Conservation (phyloP, 164 flowering plant genomes). For the Piper betle region DNA sequence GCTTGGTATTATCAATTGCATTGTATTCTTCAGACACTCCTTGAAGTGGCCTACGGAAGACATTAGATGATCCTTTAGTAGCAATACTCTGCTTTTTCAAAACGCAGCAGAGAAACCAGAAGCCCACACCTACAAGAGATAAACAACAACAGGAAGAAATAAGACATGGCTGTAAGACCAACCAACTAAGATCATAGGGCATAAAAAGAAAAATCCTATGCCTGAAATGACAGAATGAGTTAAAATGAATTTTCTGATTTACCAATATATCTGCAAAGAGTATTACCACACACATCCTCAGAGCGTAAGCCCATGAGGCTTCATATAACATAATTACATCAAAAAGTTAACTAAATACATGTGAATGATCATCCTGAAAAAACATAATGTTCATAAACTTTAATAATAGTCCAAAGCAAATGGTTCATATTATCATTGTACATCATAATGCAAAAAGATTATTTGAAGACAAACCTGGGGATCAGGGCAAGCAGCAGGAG, state of each 20-base stretch:
- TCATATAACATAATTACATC: neutral
- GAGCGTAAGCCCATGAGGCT: neutral
- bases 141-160: neutral
- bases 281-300: too few relatives aligned
- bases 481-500: conserved; percentile 88
- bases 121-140: conserved; percentile 65
- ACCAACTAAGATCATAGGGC: neutral
- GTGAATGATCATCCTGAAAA: too few relatives aligned
- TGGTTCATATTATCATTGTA: too few relatives aligned
- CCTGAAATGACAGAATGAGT: neutral
- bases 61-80: conserved; percentile 33
- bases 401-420: neutral
- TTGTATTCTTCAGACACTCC: conserved; percentile 14
- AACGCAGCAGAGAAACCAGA: conserved; percentile 97
- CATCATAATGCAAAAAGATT: neutral
- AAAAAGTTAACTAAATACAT: too few relatives aligned
- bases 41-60: conserved; percentile 12
- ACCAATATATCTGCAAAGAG: neutral
- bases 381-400: too few relatives aligned
- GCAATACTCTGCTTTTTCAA: conserved; percentile 79
- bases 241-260: too few relatives aligned
- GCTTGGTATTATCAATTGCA: conserved; percentile 30
- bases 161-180: neutral
- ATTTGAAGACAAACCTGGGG: conserved; percentile 45
- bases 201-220: neutral